Evolutionary conservation across 78 protist genomes (phyloP).

Genomic region (Chrysochromulina tobinii): DNA sequence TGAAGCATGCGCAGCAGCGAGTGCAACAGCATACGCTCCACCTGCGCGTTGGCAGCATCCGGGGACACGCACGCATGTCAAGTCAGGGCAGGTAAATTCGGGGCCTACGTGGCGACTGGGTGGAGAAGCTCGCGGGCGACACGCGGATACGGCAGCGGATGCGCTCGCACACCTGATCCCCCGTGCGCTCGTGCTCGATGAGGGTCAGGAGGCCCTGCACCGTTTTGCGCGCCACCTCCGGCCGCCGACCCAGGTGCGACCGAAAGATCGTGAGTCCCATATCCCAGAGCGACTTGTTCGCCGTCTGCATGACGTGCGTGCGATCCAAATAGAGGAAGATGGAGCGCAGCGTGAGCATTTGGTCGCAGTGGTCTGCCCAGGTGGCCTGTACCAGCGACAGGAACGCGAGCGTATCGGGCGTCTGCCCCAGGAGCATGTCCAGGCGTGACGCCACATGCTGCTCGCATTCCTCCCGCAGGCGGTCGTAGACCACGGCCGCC

Average conservation of each 20-base stretch:
- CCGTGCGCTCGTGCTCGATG: conserved; percentile 72
- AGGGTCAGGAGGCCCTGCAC: conserved; percentile 47
- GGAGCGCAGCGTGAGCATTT: conserved; percentile 60
- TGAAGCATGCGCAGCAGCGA: conserved; percentile 66
- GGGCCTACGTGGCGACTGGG: no score
- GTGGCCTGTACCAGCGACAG: neutral
- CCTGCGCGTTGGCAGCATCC: neutral
- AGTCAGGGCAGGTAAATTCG: neutral
- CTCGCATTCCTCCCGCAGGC: conserved; percentile 36
- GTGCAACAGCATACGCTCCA: conserved; percentile 61
- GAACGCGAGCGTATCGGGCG: conserved; percentile 18
- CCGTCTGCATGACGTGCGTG: conserved; percentile 66
- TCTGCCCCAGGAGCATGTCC: neutral
- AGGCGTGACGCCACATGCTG: neutral
- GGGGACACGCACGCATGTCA: neutral
- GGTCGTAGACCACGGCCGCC: conserved; percentile 17
- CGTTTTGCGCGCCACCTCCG: conserved; percentile 22
- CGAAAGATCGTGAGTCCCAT: conserved; percentile 77
- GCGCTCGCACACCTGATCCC: neutral
- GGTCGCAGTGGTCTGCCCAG: conserved; percentile 39
- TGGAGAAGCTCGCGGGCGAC: no score
- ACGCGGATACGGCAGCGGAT: neutral
- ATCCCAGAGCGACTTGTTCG: conserved; percentile 45
- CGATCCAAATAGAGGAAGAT: conserved; percentile 86
- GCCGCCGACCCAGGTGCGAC: neutral